Percentiles rank a stretch among this genome's conserved stretches.
These are phyloP conservation scores for Epichloe hybrida DNA, from an alignment of 2,329 filamentous ascomycete species.

Conservation along the genomic window DNA sequence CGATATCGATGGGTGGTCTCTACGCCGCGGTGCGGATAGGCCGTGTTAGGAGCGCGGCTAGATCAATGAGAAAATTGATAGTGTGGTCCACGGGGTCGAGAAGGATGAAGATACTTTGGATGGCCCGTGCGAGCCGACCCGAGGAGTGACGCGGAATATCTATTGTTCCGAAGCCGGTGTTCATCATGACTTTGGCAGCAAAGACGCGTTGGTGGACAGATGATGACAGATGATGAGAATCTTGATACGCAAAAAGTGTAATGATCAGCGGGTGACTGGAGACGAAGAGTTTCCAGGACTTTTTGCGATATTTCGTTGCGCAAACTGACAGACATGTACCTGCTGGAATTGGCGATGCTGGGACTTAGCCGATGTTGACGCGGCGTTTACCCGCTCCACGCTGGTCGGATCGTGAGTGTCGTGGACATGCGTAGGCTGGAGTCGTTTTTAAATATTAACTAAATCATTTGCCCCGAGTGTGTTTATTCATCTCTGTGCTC, in stretches of 20 bases:
- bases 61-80: conserved; percentile 28
- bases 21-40: conserved; percentile 12
- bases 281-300: not conserved
- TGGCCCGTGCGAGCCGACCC: conserved; percentile 16
- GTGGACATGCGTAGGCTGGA: too few species aligned
- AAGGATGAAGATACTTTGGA: conserved; percentile 7
- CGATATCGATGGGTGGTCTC: conserved; percentile 1
- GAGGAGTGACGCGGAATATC: conserved; percentile 5
- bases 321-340: not conserved
- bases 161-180: conserved; percentile 3
- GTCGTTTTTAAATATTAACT: too few species aligned
- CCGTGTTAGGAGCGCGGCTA: conserved; percentile 23
- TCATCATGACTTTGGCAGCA: not conserved
- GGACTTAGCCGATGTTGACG: conserved; percentile 17
- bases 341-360: conserved; percentile 6
- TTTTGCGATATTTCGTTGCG: not conserved
- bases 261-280: not conserved
- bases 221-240: not conserved
- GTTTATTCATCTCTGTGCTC: too few species aligned
- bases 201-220: not conserved
- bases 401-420: too few species aligned
- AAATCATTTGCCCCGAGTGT: too few species aligned
- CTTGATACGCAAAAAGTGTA: not conserved
- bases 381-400: conserved; percentile 15
- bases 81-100: conserved; percentile 18